A percentile compares a stretch with the other conserved stretches of the same genome.
Evolutionary conservation across 805 yeast species (phyloP).

Genomic region (Starmerella tilneyi): DNA sequence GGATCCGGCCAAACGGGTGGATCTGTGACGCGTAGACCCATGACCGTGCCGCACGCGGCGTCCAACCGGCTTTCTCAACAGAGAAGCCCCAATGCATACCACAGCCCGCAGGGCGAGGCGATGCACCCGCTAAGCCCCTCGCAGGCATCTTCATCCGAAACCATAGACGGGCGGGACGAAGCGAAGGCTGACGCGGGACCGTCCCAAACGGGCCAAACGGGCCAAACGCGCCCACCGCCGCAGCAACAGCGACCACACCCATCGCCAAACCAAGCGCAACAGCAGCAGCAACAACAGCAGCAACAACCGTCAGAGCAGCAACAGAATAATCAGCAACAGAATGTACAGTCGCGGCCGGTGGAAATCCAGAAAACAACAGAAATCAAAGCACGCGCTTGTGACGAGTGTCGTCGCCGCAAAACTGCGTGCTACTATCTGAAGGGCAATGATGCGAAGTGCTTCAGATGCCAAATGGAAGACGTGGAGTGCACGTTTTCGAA

Average conservation of each 20-base stretch:
- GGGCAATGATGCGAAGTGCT: slow-evolving; percentile 45
- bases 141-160: neutral
- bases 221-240: neutral
- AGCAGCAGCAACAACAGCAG: neutral
- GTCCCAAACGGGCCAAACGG: neutral
- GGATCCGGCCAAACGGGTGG: neutral
- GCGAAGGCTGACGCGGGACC: neutral
- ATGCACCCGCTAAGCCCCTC: slow-evolving; percentile 3
- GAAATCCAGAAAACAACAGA: slow-evolving; percentile 24
- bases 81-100: neutral
- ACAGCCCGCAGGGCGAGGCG: neutral
- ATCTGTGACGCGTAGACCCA: too few relatives aligned
- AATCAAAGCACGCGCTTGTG: slow-evolving; percentile 50
- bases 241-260: neutral
- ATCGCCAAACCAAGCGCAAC: neutral
- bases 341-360: slow-evolving; percentile 1
- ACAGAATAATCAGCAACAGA: neutral
- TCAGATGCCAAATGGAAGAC: slow-evolving; percentile 65
- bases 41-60: neutral
- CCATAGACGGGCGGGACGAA: neutral
- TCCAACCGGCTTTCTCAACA: neutral
- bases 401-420: slow-evolving; percentile 71
- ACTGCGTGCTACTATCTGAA: slow-evolving; percentile 61
- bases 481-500: slow-evolving; percentile 67
- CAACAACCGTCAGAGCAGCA: neutral